Percentiles rank a stretch among this genome's conserved stretches.
phyloP scores from a whole-genome alignment of 2,329 filamentous ascomycete species.

The Diplodia sapinea region DNA sequence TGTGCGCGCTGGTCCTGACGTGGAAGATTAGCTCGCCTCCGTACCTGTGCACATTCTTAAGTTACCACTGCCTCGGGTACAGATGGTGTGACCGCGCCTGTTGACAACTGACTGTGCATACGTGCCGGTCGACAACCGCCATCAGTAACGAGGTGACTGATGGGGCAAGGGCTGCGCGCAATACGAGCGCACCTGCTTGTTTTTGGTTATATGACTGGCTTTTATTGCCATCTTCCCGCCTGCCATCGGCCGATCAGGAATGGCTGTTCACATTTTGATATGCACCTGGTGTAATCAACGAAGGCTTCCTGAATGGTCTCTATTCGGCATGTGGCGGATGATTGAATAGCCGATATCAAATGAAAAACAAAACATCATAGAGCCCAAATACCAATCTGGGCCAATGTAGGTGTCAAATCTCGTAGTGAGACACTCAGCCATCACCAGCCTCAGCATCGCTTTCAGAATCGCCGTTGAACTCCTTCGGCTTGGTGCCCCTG shows the following conservation, averaged over 20 bases:
- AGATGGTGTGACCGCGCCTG: neutral
- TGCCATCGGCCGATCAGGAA: neutral
- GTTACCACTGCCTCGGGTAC: neutral
- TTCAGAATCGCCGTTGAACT: constrained; percentile 23
- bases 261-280: neutral
- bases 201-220: neutral
- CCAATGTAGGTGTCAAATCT: neutral
- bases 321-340: neutral
- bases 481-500: constrained; percentile 8
- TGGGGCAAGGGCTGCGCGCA: neutral
- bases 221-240: neutral
- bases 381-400: neutral
- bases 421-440: constrained; percentile 6
- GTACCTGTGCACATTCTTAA: neutral
- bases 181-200: neutral
- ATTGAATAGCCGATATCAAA: neutral
- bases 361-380: neutral
- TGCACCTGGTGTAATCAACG: neutral
- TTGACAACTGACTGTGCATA: neutral
- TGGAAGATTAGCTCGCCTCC: neutral
- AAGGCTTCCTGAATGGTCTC: neutral
- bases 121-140: neutral
- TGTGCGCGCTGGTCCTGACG: neutral
- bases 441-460: constrained; percentile 27
- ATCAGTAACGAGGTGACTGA: neutral